Percentiles rank a stretch among this genome's conserved stretches.
Evolutionary conservation across 306 rosid genomes (phyloP).

Genomic region (Malus orientalis): DNA sequence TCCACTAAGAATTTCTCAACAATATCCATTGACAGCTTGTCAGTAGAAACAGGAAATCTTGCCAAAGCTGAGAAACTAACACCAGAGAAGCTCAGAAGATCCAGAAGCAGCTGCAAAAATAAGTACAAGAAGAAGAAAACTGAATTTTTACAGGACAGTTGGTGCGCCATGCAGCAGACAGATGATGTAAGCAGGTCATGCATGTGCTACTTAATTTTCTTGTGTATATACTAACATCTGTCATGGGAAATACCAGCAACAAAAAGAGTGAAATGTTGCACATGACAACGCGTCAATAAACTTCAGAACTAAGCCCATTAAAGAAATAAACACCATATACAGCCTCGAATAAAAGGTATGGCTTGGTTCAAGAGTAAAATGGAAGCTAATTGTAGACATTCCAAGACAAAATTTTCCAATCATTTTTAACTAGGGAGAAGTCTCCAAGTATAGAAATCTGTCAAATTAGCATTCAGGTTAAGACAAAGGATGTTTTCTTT

Average conservation of each 20-base stretch:
- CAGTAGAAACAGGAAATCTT: conserved; percentile 35
- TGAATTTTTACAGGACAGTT: conserved; percentile 13
- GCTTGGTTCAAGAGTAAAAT: not conserved
- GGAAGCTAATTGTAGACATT: not conserved
- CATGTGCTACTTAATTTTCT: not conserved
- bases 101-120: conserved; percentile 62
- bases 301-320: not conserved
- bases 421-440: not conserved
- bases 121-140: conserved; percentile 15
- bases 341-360: not conserved
- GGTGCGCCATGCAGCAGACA: not conserved
- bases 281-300: not conserved
- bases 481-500: not conserved
- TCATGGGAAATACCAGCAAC: not conserved
- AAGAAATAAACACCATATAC: not conserved
- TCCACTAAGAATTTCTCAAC: conserved; percentile 53
- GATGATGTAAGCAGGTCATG: not conserved
- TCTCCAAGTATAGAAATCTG: not conserved
- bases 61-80: conserved; percentile 50
- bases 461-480: not conserved
- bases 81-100: conserved; percentile 53
- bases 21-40: conserved; percentile 31
- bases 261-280: not conserved
- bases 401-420: not conserved
- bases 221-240: not conserved